Evolutionary conservation across 2,329 filamentous ascomycete species (phyloP).

Genomic region (Pestalotiopsis sp.): DNA sequence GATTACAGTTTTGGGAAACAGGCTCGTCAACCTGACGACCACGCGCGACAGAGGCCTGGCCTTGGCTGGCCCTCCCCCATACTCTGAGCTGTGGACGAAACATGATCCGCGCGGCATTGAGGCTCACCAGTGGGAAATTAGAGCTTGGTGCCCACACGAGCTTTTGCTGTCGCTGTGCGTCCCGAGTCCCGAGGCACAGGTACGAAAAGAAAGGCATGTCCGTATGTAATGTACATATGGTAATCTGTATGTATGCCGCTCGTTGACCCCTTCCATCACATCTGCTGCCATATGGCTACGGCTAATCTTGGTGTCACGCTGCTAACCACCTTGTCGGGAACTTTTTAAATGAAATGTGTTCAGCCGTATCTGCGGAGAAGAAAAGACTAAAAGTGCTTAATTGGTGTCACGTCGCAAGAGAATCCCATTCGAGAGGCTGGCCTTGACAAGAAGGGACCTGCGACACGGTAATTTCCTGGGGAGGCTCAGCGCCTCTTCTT

Average conservation of each 20-base stretch:
- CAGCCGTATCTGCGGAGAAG: not conserved
- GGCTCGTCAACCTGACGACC: constrained; percentile 11
- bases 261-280: not conserved
- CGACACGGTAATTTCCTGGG: not conserved
- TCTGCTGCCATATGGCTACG: not conserved
- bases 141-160: constrained; percentile 4
- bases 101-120: constrained; percentile 1
- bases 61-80: not conserved
- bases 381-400: not conserved
- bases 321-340: not conserved
- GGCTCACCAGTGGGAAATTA: constrained; percentile 3
- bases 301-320: not conserved
- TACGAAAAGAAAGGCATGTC: not conserved
- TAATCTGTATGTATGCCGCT: not conserved
- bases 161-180: not conserved
- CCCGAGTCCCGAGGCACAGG: not conserved
- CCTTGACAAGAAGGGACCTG: not conserved
- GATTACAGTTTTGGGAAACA: not conserved
- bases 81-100: constrained; percentile 6
- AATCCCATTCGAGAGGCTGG: not conserved
- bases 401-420: not conserved
- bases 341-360: not conserved
- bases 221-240: not conserved
- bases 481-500: not conserved
- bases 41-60: not conserved